A percentile compares a stretch with the other conserved stretches of the same genome.
Evolutionary conservation across 2,329 filamentous ascomycete genomes (phyloP).

Genomic region (Lachnellula subtilissima): DNA sequence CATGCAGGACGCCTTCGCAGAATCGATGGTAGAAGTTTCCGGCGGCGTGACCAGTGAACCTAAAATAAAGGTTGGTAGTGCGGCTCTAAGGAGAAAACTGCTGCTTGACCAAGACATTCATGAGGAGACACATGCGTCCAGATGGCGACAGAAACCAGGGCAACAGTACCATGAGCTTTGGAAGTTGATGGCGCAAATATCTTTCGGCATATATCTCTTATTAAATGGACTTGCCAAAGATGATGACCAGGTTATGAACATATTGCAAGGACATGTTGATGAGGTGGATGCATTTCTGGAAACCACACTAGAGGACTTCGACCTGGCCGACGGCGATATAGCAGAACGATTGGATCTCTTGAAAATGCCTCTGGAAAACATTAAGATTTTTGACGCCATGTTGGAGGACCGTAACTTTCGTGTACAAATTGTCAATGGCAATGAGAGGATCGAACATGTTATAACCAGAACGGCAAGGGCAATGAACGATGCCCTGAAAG

Average conservation of each 20-base stretch:
- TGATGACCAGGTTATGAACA: constrained; percentile 79
- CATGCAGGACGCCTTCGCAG: constrained; percentile 78
- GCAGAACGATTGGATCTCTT: constrained; percentile 74
- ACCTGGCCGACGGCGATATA: constrained; percentile 73
- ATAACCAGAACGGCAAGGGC: constrained; percentile 71
- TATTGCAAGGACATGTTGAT: constrained; percentile 87
- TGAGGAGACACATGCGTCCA: constrained; percentile 64
- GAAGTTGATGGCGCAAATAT: constrained; percentile 88
- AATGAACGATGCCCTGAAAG: constrained; percentile 72
- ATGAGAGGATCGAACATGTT: constrained; percentile 87
- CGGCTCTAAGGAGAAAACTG: constrained; percentile 57
- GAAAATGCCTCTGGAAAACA: constrained; percentile 77
- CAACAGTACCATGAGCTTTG: constrained; percentile 82
- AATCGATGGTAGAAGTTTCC: constrained; percentile 71
- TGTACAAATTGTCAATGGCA: constrained; percentile 75
- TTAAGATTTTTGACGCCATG: constrained; percentile 79
- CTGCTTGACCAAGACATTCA: constrained; percentile 65
- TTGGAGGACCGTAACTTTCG: constrained; percentile 80
- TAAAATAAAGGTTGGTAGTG: constrained; percentile 52
- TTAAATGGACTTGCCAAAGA: constrained; percentile 84
- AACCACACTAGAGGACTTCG: constrained; percentile 77
- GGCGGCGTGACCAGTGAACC: constrained; percentile 36
- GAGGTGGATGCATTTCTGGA: constrained; percentile 91
- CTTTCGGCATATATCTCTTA: constrained; percentile 86
- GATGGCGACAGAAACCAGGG: constrained; percentile 71